Conservation (phyloP, 2,329 filamentous ascomycete species). For the Herpotrichia juniperi region DNA sequence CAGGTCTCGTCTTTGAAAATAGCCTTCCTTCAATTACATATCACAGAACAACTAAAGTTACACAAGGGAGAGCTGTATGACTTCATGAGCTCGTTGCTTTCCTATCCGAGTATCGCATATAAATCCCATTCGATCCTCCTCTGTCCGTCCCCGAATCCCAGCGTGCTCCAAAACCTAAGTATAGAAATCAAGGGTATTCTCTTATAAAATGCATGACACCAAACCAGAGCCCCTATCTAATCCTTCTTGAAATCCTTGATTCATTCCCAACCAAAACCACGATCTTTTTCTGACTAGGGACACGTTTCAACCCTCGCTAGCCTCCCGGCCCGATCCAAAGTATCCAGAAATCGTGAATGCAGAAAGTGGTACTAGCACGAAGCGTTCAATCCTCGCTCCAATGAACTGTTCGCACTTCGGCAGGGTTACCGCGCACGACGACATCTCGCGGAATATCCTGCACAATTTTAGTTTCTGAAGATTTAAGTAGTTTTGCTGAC, state of each 20-base stretch:
- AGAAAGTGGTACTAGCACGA: background rate
- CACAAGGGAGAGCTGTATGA: no score
- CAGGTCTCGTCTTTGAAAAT: no score
- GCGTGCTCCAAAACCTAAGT: conserved; percentile 1
- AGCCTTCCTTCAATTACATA: no score
- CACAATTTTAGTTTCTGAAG: conserved; percentile 19
- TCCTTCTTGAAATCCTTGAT: no score
- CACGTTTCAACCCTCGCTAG: no score
- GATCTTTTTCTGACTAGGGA: no score
- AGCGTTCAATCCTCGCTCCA: conserved; percentile 13
- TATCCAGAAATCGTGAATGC: no score
- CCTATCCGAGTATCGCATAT: background rate
- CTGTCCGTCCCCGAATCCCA: background rate
- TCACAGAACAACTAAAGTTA: no score
- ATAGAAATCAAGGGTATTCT: conserved; percentile 30
- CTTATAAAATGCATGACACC: no score
- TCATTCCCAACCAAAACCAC: no score
- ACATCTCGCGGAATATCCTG: conserved; percentile 55
- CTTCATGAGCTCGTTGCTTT: no score
- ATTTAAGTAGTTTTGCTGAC: background rate
- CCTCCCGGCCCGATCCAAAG: no score
- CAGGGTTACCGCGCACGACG: conserved; percentile 56
- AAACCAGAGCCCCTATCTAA: background rate
- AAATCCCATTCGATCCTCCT: background rate
- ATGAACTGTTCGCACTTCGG: conserved; percentile 38